Base-by-base conservation (phyloP, 441 rosid species). In the Pelargonium hybrid region DNA sequence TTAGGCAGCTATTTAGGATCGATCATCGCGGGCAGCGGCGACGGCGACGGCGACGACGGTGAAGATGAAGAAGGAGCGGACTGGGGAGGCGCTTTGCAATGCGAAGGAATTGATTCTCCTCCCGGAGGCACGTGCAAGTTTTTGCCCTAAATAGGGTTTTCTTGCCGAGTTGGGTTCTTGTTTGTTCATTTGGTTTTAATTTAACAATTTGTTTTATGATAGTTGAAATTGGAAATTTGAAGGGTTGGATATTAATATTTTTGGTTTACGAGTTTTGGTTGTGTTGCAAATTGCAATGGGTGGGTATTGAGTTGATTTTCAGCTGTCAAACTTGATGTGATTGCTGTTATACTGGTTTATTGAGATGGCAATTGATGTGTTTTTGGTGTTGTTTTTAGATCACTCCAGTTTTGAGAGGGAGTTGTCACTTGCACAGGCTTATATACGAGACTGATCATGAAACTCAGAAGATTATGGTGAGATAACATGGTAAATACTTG, bases 401-500 rank as follows among this genome's bases (percentile, higher is more conserved):
- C 83, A 77, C 78, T 11, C 65, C 76, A 69, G 74, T 80, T 15
- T 66, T 78, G 80, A 79, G 80, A 72, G 83, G 82, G 61, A 70
- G 73, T 73, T 76, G 39, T 67, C 68, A 57, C 74, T 79, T 77
- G 81, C 81, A 66, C 76, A 81, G 82, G 64, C 78, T 82, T 11
- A 29, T 67, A 64, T 74, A 81, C 71, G 79, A 81, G 29, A 72
- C 77, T 61, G 77, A 78, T 79, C 67, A 71, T 29, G 72, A 78
- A 71, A 71, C 66, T 61, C 20, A 26, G 85, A 80, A 83, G 85
- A 66, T 74, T 67, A 80, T 69, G 86, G 83, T 84, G 84, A 86
- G 85, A 74, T 68, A 69, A 73, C 75, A 74, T 76, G 85, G 80
- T 81, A 57, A 54, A 57, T 57, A 25, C 63, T 18, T 56, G 63